These are phyloP conservation scores for Didymella exigua DNA, from an alignment of 2,329 filamentous ascomycete species.

Conservation along the genomic window DNA sequence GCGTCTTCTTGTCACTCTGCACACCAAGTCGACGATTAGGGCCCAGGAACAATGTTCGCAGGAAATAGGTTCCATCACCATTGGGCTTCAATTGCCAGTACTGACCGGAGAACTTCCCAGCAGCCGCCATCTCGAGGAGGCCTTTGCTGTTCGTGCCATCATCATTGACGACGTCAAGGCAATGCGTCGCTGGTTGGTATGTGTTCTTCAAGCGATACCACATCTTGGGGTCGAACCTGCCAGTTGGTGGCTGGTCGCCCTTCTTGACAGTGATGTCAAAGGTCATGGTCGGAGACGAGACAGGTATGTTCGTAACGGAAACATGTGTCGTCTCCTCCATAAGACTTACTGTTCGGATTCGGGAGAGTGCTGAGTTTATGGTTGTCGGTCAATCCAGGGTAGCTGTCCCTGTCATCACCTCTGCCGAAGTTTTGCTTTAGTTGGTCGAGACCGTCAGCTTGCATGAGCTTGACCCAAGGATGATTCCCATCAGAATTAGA, in stretches of 20 bases:
- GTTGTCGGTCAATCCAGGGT: slow-evolving; percentile 24
- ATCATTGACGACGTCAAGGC: slow-evolving; percentile 35
- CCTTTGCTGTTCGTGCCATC: slow-evolving; percentile 18
- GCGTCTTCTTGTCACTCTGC: slow-evolving; percentile 25
- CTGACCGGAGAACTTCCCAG: slow-evolving; percentile 30
- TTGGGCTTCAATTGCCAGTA: slow-evolving; percentile 33
- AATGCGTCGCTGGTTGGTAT: slow-evolving; percentile 16
- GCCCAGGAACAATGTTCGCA: slow-evolving; percentile 31
- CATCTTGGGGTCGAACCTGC: slow-evolving; percentile 20
- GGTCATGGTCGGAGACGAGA: slow-evolving; percentile 21
- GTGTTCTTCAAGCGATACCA: slow-evolving; percentile 36
- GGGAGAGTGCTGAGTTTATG: slow-evolving; percentile 20
- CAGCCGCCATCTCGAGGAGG: slow-evolving; percentile 22
- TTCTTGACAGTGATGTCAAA: slow-evolving; percentile 30
- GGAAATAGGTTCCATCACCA: slow-evolving; percentile 19
- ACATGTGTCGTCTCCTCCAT: slow-evolving; percentile 25
- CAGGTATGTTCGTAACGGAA: slow-evolving; percentile 26
- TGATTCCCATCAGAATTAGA: slow-evolving; percentile 29
- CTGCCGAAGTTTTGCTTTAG: slow-evolving; percentile 13
- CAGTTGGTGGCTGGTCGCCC: slow-evolving; percentile 2
- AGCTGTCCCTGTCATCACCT: slow-evolving; percentile 30
- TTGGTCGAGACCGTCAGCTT: slow-evolving; percentile 31
- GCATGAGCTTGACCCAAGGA: slow-evolving; percentile 28
- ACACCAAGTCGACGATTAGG: slow-evolving; percentile 25
- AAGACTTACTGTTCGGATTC: slow-evolving; percentile 28